Conservation (phyloP, 192 early-diverging fungal species). For the Umbelopsis ramanniana region DNA sequence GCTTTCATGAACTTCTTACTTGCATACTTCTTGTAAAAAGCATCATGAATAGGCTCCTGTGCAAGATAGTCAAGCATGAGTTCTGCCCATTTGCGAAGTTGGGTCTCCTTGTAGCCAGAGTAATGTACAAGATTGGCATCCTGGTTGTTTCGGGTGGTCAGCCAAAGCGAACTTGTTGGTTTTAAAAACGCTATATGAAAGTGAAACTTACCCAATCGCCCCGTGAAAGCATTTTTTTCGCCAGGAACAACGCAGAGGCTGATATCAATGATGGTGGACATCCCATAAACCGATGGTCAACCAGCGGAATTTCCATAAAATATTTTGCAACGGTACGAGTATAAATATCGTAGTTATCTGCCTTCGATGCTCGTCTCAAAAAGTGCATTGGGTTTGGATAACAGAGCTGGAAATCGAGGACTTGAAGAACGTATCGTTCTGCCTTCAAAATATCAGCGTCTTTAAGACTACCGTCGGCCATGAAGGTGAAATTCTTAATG, state of each 20-base stretch:
- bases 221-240: slow-evolving; percentile 77
- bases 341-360: slow-evolving; percentile 88
- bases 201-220: slow-evolving; percentile 69
- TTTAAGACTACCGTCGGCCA: slow-evolving; percentile 79
- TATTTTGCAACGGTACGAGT: slow-evolving; percentile 95
- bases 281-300: slow-evolving; percentile 82
- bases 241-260: slow-evolving; percentile 79
- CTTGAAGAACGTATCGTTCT: slow-evolving; percentile 89
- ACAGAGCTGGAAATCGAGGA: slow-evolving; percentile 85
- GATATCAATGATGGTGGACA: slow-evolving; percentile 76
- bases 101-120: slow-evolving; percentile 24
- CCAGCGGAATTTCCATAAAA: slow-evolving; percentile 90
- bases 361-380: slow-evolving; percentile 85
- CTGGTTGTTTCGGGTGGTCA: neutral
- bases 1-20: slow-evolving; percentile 81
- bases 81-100: slow-evolving; percentile 42
- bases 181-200: neutral
- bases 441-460: slow-evolving; percentile 89
- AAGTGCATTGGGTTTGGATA: slow-evolving; percentile 95
- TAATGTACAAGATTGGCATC: slow-evolving; percentile 25
- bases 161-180: neutral
- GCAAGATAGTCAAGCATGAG: slow-evolving; percentile 76
- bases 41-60: slow-evolving; percentile 56
- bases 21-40: slow-evolving; percentile 87
- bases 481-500: slow-evolving; percentile 82